Conservation (phyloP, 306 rosid genomes). For the Prunus armeniaca region DNA sequence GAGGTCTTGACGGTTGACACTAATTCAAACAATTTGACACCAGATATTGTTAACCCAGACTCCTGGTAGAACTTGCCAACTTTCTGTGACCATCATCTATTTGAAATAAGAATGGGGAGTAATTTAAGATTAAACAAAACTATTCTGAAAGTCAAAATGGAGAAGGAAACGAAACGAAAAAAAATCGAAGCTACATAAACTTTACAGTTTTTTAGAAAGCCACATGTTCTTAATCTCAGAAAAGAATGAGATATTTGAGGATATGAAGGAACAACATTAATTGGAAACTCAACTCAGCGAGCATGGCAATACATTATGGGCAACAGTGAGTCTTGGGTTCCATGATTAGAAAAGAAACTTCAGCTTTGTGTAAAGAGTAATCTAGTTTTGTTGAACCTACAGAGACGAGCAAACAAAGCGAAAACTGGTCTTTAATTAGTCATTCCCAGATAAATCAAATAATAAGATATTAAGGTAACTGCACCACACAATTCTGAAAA, state of each 20-base stretch:
- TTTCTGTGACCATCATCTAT: background rate
- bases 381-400: slow-evolving; percentile 2
- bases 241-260: background rate
- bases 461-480: background rate
- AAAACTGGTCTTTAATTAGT: background rate
- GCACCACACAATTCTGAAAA: background rate
- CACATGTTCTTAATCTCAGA: background rate
- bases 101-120: background rate
- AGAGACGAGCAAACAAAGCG: background rate
- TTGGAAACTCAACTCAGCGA: background rate
- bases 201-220: background rate
- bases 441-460: background rate
- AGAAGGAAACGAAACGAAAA: background rate
- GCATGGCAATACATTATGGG: background rate
- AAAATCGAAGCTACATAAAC: background rate
- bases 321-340: background rate
- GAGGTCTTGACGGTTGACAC: background rate
- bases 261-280: background rate
- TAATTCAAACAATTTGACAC: background rate
- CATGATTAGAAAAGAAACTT: background rate
- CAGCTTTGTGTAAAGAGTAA: slow-evolving; percentile 13
- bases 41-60: background rate
- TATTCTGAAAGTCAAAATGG: background rate
- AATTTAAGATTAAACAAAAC: background rate
- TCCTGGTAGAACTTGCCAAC: background rate